Evolutionary conservation across 2,329 filamentous ascomycete genomes (phyloP), one percentile per base, ranked within the genome.

Genomic region (Microdochium nivale): DNA sequence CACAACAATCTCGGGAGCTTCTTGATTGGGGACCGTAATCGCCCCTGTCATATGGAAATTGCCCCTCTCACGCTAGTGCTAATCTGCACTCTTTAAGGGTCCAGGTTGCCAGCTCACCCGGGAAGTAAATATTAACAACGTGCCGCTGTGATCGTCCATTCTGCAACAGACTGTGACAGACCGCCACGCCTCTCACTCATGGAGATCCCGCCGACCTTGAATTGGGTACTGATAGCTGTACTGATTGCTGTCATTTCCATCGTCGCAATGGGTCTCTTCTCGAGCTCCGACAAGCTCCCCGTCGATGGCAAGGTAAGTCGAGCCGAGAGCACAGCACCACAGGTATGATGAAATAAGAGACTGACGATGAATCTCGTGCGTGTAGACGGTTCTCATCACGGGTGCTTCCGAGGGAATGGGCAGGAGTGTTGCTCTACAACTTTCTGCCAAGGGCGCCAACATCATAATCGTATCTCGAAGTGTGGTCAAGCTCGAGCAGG

Each of bases 331-430:
- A 11, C 37, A 37, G 7, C 23, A n/a, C 47, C 8, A 11, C 19
- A 11, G 25, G 13, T 16, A 3, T 46, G 24, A 55, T 63, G 40
- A 63, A 50, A 48, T 7, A 30, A 13, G 50, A 51, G 10, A 52
- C 54, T 54, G 51, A 55, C 37, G 35, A 11, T 49, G 23, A 54
- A 52, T 30, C 13, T 49, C 13, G 30, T 49, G 51, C 21, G 35
- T 52, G 10, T 59, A 96, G 90, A 96, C 91, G 2, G 78, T 95
- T 50, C 75, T 97, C 51, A 75, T 99, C 50, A 99, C 94, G 0
- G 94, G 94, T 47, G 90, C 86, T 30, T 96, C 94, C 0, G 88
- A 96, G 64, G 94, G 94, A 53, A 89, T 96, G 86, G 94, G 94
- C 54, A 83, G 84, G 59, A 82, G 83, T 49, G 81, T 85, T 21